Evolutionary conservation across 139 green algal species (phyloP).

Genomic region (Tetratostichococcus sp.): DNA sequence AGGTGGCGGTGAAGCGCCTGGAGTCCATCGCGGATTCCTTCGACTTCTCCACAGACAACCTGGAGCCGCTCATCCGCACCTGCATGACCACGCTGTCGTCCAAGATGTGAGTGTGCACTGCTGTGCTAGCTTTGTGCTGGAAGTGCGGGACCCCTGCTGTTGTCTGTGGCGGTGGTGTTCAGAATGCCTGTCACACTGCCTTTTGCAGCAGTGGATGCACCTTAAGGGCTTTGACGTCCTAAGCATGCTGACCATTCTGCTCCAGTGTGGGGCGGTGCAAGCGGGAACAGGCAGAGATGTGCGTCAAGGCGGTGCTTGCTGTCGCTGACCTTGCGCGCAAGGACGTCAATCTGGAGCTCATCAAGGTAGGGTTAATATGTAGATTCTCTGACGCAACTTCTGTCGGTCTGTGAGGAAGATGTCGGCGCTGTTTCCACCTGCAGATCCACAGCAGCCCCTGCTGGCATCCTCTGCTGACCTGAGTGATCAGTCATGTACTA

Average conservation of each 20-base stretch:
- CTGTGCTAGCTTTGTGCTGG: neutral
- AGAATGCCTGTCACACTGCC: too few species aligned
- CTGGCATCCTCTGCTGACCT: too few species aligned
- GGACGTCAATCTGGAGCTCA: slow-evolving; percentile 99
- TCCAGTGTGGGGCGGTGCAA: slow-evolving; percentile 92
- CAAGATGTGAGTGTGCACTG: slow-evolving; percentile 84
- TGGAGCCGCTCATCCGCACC: slow-evolving; percentile 92
- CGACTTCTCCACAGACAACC: slow-evolving; percentile 76
- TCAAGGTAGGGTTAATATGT: slow-evolving; percentile 87
- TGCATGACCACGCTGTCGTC: slow-evolving; percentile 99
- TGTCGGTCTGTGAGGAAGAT: too few species aligned
- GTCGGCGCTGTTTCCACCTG: too few species aligned
- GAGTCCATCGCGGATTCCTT: slow-evolving; percentile 77
- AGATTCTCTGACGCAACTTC: too few species aligned
- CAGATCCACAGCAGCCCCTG: too few species aligned
- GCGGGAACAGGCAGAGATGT: slow-evolving; percentile 94
- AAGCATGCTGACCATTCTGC: too few species aligned
- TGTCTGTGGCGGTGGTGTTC: too few species aligned
- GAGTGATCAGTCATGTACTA: too few species aligned
- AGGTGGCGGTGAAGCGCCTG: slow-evolving; percentile 78
- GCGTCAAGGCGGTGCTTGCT: slow-evolving; percentile 92
- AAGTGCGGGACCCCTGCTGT: too few species aligned
- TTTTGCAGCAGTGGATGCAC: too few species aligned
- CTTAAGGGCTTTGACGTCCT: too few species aligned
- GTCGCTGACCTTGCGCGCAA: slow-evolving; percentile 91